Evolutionary conservation across 768 basidiomycete genomes (phyloP).

Genomic region (Agrocybe praecox): DNA sequence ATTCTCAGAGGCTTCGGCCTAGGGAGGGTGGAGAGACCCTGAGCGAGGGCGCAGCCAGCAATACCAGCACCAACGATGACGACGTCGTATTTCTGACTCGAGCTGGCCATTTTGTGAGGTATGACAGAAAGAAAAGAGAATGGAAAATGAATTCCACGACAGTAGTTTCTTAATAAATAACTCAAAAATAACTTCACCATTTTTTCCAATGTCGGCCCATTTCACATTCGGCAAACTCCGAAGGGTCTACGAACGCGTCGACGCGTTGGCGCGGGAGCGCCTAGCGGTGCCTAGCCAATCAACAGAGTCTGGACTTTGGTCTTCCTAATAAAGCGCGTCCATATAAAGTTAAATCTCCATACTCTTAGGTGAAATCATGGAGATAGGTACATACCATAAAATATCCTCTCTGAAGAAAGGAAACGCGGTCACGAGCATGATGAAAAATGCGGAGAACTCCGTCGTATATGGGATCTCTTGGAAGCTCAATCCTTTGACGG

Average conservation of each 20-base stretch:
- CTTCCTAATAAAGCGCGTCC: too few relatives aligned
- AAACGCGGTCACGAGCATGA: too few relatives aligned
- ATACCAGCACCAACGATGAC: conserved; percentile 93
- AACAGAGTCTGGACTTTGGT: background rate
- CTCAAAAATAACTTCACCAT: background rate
- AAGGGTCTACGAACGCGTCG: conserved; percentile 7
- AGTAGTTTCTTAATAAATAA: too few relatives aligned
- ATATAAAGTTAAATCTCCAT: too few relatives aligned
- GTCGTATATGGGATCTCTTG: too few relatives aligned
- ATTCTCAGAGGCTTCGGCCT: conserved; percentile 67
- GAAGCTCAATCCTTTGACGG: too few relatives aligned
- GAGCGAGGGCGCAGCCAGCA: conserved; percentile 86
- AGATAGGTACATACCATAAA: too few relatives aligned
- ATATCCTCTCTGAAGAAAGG: too few relatives aligned
- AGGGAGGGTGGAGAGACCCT: conserved; percentile 70
- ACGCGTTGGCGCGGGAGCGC: background rate
- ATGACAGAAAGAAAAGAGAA: background rate
- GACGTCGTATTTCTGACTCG: conserved; percentile 58
- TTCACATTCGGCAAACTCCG: conserved; percentile 13
- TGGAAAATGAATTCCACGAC: background rate
- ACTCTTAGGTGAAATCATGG: too few relatives aligned
- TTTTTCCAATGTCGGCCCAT: conserved; percentile 15
- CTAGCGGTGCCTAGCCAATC: background rate
- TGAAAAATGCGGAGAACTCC: too few relatives aligned
- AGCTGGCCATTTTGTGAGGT: background rate